Base-by-base conservation (phyloP, 148 eudicot genomes). In the Mesembryanthemum crystallinum region DNA sequence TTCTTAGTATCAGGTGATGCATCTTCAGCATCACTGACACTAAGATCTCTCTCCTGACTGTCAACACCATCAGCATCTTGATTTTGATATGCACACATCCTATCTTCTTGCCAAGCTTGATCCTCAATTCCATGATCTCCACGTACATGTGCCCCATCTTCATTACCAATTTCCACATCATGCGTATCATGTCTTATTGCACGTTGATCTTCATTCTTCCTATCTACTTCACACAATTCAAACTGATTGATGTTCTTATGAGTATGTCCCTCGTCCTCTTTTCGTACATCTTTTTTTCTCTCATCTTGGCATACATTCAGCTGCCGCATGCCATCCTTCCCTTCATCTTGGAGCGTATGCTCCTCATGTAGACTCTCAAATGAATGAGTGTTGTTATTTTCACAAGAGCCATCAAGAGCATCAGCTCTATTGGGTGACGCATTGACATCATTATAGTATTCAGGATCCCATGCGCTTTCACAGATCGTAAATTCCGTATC, bases 391-490 rank as follows among this genome's bases (percentile, higher is more conserved):
- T 73, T 74, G 14, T 76, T 76, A 27, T 58, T 64, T 42, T 42
- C 72, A 8, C 63, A 52, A 10, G 76, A 64, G 54, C 45, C 76
- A 58, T 76, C 63, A 74, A 68, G 75, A 49, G 83, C 45, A 43
- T 15, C 73, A 71, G 58, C 60, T 77, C 82, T 78, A 63, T 58
- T 72, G 23, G 78, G 69, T 71, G 92, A 81, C 32, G 76, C 73
- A 73, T 87, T 73, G 47, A 84, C 12, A 82, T 83, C 85, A 61
- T 78, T 83, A 61, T 85, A 78, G 78, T 81, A 83, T 42, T 84
- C 85, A 83, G 86, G 68, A 76, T 85, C 85, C 89, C 88, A 85
- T 8, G 84, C 64, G 61, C 59, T 82, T 17, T 89, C 97, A 66
- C 80, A 69, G 32, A 79, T 45, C 58, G 81, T 80, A 66, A 86